Evolutionary conservation across 345 rosid species (phyloP).

Genomic region (Geranium brycei): DNA sequence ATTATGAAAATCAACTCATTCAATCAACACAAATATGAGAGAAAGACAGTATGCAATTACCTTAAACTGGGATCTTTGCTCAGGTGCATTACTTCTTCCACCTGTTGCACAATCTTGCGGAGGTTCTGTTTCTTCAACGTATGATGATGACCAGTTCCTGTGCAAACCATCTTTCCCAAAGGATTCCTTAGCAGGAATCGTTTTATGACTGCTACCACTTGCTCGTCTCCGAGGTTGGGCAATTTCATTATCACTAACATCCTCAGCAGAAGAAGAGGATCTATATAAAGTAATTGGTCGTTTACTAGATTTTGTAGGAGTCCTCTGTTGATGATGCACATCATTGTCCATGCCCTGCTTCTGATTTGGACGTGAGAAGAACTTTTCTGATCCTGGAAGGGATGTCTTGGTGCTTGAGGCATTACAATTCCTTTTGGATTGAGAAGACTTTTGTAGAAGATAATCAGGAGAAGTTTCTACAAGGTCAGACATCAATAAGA

Average conservation of each 20-base stretch:
- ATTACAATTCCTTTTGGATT: slow-evolving; percentile 16
- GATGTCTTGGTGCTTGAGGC: slow-evolving; percentile 16
- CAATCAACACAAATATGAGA: neutral
- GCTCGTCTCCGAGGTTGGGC: slow-evolving; percentile 10
- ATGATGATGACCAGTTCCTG: slow-evolving; percentile 3
- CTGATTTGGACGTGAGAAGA: slow-evolving; percentile 15
- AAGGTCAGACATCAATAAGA: slow-evolving; percentile 7
- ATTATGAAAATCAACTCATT: too few relatives aligned
- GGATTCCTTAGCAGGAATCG: slow-evolving; percentile 6
- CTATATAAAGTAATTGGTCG: slow-evolving; percentile 16
- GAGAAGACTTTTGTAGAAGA: slow-evolving; percentile 14
- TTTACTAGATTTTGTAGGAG: slow-evolving; percentile 15
- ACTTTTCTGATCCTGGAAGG: slow-evolving; percentile 23
- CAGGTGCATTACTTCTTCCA: slow-evolving; percentile 7
- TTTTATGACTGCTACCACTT: slow-evolving; percentile 15
- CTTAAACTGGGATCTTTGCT: slow-evolving; percentile 17
- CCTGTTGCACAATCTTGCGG: slow-evolving; percentile 15
- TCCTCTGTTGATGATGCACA: slow-evolving; percentile 15
- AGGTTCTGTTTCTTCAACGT: slow-evolving; percentile 12
- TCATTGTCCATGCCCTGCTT: slow-evolving; percentile 14
- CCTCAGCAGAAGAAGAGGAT: slow-evolving; percentile 17
- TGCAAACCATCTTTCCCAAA: slow-evolving; percentile 14
- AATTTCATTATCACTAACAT: slow-evolving; percentile 22
- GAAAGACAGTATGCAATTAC: slow-evolving; percentile 12
- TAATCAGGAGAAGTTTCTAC: slow-evolving; percentile 41